These are phyloP conservation scores for Aspergillus sp. DNA, from an alignment of 2,329 filamentous ascomycete genomes.

Conservation along the genomic window DNA sequence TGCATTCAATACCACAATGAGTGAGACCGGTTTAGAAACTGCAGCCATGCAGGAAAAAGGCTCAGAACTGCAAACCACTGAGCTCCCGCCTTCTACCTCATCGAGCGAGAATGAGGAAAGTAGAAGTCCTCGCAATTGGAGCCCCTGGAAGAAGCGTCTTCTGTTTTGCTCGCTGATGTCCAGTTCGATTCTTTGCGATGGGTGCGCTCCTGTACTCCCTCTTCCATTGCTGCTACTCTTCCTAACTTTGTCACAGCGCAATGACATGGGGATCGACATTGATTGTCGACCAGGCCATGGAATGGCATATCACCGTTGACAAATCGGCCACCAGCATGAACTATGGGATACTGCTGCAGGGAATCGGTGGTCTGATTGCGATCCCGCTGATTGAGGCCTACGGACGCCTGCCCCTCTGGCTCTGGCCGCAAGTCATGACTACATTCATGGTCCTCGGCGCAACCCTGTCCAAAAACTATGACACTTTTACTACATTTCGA, in stretches of 20 bases:
- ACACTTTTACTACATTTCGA: conserved; percentile 46
- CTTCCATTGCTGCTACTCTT: too few species aligned
- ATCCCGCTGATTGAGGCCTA: conserved; percentile 46
- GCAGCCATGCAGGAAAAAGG: background rate
- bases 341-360: conserved; percentile 45
- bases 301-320: conserved; percentile 38
- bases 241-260: conserved; percentile 26
- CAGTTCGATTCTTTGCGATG: conserved; percentile 41
- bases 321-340: conserved; percentile 46
- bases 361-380: conserved; percentile 43
- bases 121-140: conserved; percentile 36
- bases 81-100: background rate
- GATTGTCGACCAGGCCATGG: conserved; percentile 42
- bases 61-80: background rate
- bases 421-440: conserved; percentile 47
- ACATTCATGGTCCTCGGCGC: conserved; percentile 47
- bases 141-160: conserved; percentile 32
- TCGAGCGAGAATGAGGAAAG: conserved; percentile 17
- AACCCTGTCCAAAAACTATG: conserved; percentile 43
- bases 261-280: conserved; percentile 49
- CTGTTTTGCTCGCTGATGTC: conserved; percentile 42
- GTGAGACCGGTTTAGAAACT: background rate
- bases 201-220: conserved; percentile 27
- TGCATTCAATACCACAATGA: background rate
- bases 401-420: conserved; percentile 48